Evolutionary conservation across 352 stramenopile species (phyloP), one percentile per base, ranked within the genome.

Genomic region (Phytophthora europaea): DNA sequence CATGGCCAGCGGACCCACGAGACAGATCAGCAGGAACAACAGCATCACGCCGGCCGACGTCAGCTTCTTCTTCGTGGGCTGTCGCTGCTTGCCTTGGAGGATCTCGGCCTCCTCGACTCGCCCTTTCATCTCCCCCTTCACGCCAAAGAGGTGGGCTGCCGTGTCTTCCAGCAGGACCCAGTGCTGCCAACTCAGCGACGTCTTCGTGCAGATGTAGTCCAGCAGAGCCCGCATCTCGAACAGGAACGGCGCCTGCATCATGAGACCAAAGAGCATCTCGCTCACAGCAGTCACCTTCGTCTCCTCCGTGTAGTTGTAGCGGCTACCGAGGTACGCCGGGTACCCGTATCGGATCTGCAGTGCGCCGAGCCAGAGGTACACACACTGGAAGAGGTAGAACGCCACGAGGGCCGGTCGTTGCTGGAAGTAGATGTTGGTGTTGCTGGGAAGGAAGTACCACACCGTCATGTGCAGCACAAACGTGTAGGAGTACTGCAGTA

Each of bases 281-380:
- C 74, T 84, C 31, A 90, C 28, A 20, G 67, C 78, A 4, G 80
- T 87, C 60, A 89, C 85, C 4, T 76, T 61, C 10, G 67, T 92
- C 59, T 85, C 70, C 10, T 72, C 63, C 2, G 63, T 85, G 76
- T 94, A 92, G 66, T 94, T 94, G 77, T 92, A 95, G 62, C 82
- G 83, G 54, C 86, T 95, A n/a, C 90, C 89, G 22, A 83, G 76
- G 69, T 95, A 97, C 1, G 89, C 88, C 4, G 87, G 88, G 56
- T 97, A 97, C 3, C 90, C 90, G 58, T 96, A 94, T n/a, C 89
- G 85, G 50, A 97, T 91, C 51, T 97, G 90, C 6, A 94, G 76
- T 12, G 86, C 87, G 3, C 88, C 82, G 5, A 94, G 60, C 85
- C 86, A 95, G 28, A 97, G 69, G 72, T 90, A 94, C 12, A 85